Evolutionary conservation across 495 filamentous ascomycete genomes (phyloP).

Genomic region (Darksidea phi): DNA sequence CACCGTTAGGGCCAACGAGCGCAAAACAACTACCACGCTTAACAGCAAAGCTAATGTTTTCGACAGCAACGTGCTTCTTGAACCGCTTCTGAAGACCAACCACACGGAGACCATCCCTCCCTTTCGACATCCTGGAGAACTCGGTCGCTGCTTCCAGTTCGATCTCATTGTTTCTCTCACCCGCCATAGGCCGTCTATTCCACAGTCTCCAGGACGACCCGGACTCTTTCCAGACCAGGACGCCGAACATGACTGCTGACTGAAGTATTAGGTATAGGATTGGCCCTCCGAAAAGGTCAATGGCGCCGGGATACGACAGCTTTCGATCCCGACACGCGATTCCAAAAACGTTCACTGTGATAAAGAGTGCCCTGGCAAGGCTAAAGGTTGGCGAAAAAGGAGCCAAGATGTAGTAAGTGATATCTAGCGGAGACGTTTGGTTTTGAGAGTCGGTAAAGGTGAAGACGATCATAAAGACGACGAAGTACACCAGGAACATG

Average conservation of each 20-base stretch:
- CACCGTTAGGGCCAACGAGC: conserved; percentile 80
- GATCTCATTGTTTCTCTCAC: too few relatives aligned
- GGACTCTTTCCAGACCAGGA: conserved; percentile 74
- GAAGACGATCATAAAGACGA: conserved; percentile 60
- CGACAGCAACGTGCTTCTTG: conserved; percentile 63
- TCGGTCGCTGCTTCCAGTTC: too few relatives aligned
- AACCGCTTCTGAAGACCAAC: conserved; percentile 63
- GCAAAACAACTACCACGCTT: conserved; percentile 74
- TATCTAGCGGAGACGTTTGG: conserved; percentile 58
- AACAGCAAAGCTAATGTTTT: conserved; percentile 77
- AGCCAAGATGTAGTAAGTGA: conserved; percentile 68
- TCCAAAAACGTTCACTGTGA: conserved; percentile 75
- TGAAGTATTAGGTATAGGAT: conserved; percentile 77
- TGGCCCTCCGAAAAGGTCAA: conserved; percentile 73
- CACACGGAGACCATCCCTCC: conserved; percentile 66
- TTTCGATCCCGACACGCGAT: conserved; percentile 60
- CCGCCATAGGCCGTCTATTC: too few relatives aligned
- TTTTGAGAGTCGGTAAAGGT: conserved; percentile 64
- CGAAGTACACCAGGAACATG: conserved; percentile 32
- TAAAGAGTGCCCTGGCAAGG: conserved; percentile 66
- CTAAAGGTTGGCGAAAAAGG: conserved; percentile 68
- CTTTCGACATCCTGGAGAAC: not conserved
- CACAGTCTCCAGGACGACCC: conserved; percentile 43
- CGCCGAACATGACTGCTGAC: conserved; percentile 59
- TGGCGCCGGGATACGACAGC: conserved; percentile 64